Evolutionary conservation across 306 rosid genomes (phyloP), one percentile per base, ranked within the genome.

Genomic region (Hylodesmum podocarpum): DNA sequence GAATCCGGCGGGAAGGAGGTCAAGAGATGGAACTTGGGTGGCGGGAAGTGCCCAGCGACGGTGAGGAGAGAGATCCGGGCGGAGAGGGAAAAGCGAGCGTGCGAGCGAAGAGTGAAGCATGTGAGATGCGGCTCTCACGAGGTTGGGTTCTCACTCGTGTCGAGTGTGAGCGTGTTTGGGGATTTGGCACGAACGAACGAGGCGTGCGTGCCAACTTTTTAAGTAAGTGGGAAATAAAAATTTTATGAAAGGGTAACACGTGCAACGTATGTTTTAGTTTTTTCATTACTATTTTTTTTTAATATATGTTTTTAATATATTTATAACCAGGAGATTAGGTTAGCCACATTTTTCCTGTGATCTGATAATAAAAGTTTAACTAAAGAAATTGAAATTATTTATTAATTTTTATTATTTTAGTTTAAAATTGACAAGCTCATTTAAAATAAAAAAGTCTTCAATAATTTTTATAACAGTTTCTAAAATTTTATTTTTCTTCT

Each of bases 71-170:
- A 79, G 71, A 74, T 80, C 75, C 80, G 90, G 74, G 80, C 81
- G 82, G 73, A 62, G 80, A 53, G 53, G 11, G 69, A 18, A 11
- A 49, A 82, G 85, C 80, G 74, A 78, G 88, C 87, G 87, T 78
- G 89, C 90, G 93, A 80, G 95, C 82, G 88, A n/a, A n/a, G n/a
- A 87, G 88, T 15, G 73, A 76, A 76, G 91, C 93, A 75, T 85
- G 91, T 85, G 89, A 86, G 81, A 74, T 19, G 70, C 78, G 76
- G 68, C 29, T 49, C 49, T 49, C 76, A 67, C 78, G 72, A 75
- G 78, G 78, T 34, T 41, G 87, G 84, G 73, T 53, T 81, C 72
- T 76, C 94, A 79, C 91, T 88, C 94, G 95, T 89, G 97, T 83
- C 94, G 95, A 78, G 90, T 76, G 96, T 81, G 82, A 86, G 81